Evolutionary conservation across 2,329 filamentous ascomycete genomes (phyloP).

Genomic region (Fusarium verticillioides): DNA sequence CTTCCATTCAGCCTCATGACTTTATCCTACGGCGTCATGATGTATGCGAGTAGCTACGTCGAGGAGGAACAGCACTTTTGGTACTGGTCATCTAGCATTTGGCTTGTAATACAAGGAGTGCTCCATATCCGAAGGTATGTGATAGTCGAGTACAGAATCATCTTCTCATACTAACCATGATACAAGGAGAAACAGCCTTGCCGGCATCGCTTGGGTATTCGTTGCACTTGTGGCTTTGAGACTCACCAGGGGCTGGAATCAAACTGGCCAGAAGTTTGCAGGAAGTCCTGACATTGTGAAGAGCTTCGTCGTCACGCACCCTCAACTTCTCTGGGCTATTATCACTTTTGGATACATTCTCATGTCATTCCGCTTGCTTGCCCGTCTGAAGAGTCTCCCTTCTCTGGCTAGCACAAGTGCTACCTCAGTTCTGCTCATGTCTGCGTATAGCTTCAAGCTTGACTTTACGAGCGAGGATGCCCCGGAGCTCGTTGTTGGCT

Average conservation of each 20-base stretch:
- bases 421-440: slow-evolving; percentile 56
- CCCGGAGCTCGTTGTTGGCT: slow-evolving; percentile 76
- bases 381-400: slow-evolving; percentile 55
- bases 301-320: slow-evolving; percentile 71
- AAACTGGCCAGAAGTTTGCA: slow-evolving; percentile 95
- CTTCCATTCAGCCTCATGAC: slow-evolving; percentile 63
- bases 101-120: slow-evolving; percentile 67
- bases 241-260: slow-evolving; percentile 85
- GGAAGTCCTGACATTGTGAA: slow-evolving; percentile 90
- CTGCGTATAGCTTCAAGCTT: slow-evolving; percentile 86
- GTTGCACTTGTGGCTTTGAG: slow-evolving; percentile 71
- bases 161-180: slow-evolving; percentile 6
- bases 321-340: slow-evolving; percentile 77
- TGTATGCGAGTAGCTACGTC: slow-evolving; percentile 98
- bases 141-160: neutral
- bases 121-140: slow-evolving; percentile 57
- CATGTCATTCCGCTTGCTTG: slow-evolving; percentile 60
- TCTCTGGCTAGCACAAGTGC: slow-evolving; percentile 54
- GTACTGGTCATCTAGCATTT: slow-evolving; percentile 87
- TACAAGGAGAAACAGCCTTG: slow-evolving; percentile 42
- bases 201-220: slow-evolving; percentile 48
- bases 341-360: slow-evolving; percentile 76
- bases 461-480: slow-evolving; percentile 89
- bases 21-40: slow-evolving; percentile 80
- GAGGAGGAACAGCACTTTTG: slow-evolving; percentile 99